Base-by-base conservation (phyloP, 805 yeast species). In the Barnettozyma salicaria region DNA sequence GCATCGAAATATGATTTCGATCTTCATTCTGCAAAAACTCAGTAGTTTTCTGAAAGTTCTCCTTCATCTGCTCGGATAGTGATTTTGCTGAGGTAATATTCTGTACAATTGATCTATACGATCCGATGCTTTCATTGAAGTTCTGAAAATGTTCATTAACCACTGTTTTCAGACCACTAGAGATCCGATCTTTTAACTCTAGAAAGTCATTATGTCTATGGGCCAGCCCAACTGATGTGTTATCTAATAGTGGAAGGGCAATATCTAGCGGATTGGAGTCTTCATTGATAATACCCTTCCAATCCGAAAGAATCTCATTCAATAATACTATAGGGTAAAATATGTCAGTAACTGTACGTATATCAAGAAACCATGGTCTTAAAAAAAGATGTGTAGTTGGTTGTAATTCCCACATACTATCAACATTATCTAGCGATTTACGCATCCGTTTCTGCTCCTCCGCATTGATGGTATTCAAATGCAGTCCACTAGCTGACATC, bases 151-250 rank as follows among this genome's bases (percentile, higher is more conserved):
- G 83, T 37, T 79, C 83, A 46, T 80, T 81, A 20, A 89, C 96
- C 2, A 89, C 85, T 18, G 60, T 61, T 41, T 80, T 73, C 36
- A 90, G 64, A 19, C 78, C 72, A 13, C 55, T 55, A 12, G 78
- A 73, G 10, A 89, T 71, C 36, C 72, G 64, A 18, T 64, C 63
- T 43, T 80, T 76, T 30, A 87, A 59, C 32, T 71, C 70, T 29
- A 69, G 64, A 48, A 90, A 90, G 43, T 85, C 88, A 2, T 68
- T 68, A 40, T 69, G 68, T 42, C 80, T 74, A 50, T 79, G 80
- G 1, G 95, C 95, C 50, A 85, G 62, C 0, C 97, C 97, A n/a
- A 88, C 92, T 1, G 95, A 83, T 2, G 95, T 78, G 49, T 79
- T 80, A 58, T 90, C 97, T 50, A 88, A 64, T 40, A 92, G 65